Base-by-base conservation (phyloP, 83 land plant species). In the Picea abies region DNA sequence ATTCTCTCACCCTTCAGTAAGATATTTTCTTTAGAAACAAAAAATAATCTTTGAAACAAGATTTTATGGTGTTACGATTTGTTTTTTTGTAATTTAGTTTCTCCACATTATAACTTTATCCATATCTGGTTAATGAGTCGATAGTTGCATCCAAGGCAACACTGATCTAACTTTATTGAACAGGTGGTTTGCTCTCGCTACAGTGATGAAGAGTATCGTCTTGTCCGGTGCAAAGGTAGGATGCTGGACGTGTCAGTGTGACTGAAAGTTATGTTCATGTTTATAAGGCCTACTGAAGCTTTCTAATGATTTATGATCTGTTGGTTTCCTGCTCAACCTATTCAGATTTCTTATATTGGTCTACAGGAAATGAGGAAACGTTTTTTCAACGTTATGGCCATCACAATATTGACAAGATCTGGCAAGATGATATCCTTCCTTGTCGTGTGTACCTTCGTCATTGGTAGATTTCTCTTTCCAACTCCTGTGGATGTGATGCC, bases 401-500 rank as follows among this genome's bases (percentile, higher is more conserved):
- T 20, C 62, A 93, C 84, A 86, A 89, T 71, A 93, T 96, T n/a
- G 68, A 96, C 64, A 89, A 89, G 83, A 93, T 96, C 60, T 96
- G 96, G 96, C 85, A 89, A 47, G 99, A 96, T 86, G 98, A 96
- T 80, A 90, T 96, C 29, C 85, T 96, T 25, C 99, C 99, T 58
- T 96, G 99, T 72, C 97, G 99, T 52, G 83, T 88, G 77, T 96
- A 96, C 92, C 93, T 96, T 73, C 89, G 97, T 16, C 99, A 96
- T 80, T 96, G 99, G 99, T 96, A 87, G 68, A 84, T 83, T 32
- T 16, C 37, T 6, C 62, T 23, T 60, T 65, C 32, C 20, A 73
- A 73, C 20, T 41, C 25, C 3, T 44, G 49, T 72, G 23, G 23
- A 44, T 73, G 20, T 73, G 12, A 44, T 41, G 20, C 58, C 25